Percentiles rank a stretch among this genome's conserved stretches.
These are phyloP conservation scores for Ogataea saltuana DNA, from an alignment of 805 yeast species.

Conservation along the genomic window DNA sequence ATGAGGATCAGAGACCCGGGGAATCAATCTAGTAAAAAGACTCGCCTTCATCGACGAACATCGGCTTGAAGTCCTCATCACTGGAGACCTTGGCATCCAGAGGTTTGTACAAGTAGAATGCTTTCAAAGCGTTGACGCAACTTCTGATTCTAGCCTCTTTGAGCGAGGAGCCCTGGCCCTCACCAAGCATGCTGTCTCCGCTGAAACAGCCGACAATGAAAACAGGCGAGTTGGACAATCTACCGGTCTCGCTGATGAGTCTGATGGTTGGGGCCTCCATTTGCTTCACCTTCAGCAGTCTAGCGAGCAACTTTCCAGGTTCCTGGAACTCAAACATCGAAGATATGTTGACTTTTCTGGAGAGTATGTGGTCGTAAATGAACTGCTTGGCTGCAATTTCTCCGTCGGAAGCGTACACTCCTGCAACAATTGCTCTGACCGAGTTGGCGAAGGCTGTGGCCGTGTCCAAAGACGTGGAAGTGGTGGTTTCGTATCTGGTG, in stretches of 20 bases:
- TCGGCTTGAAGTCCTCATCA: conserved; percentile 44
- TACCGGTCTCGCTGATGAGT: conserved; percentile 90
- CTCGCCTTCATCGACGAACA: conserved; percentile 39
- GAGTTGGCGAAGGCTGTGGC: conserved; percentile 59
- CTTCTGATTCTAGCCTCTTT: conserved; percentile 92
- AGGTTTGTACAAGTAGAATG: conserved; percentile 92
- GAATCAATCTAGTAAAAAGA: conserved; percentile 29
- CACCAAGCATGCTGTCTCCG: conserved; percentile 82
- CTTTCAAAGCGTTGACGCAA: conserved; percentile 84
- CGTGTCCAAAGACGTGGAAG: conserved; percentile 24
- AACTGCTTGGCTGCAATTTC: conserved; percentile 64
- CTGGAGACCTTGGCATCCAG: conserved; percentile 62
- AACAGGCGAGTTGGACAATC: conserved; percentile 78
- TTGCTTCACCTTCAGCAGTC: conserved; percentile 73
- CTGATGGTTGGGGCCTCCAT: conserved; percentile 76
- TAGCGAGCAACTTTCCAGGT: conserved; percentile 82
- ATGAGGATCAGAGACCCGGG: not conserved
- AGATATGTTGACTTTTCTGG: conserved; percentile 77
- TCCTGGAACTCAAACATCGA: conserved; percentile 77
- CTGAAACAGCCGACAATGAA: conserved; percentile 90
- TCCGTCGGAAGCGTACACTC: conserved; percentile 73
- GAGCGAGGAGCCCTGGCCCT: conserved; percentile 89
- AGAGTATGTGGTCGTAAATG: conserved; percentile 70
- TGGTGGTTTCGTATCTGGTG: conserved; percentile 42
- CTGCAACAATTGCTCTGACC: conserved; percentile 82